Percentiles rank a stretch among this genome's conserved stretches.
Conservation (phyloP, 2,329 filamentous ascomycete species). For the Podosphaera leucotricha region DNA sequence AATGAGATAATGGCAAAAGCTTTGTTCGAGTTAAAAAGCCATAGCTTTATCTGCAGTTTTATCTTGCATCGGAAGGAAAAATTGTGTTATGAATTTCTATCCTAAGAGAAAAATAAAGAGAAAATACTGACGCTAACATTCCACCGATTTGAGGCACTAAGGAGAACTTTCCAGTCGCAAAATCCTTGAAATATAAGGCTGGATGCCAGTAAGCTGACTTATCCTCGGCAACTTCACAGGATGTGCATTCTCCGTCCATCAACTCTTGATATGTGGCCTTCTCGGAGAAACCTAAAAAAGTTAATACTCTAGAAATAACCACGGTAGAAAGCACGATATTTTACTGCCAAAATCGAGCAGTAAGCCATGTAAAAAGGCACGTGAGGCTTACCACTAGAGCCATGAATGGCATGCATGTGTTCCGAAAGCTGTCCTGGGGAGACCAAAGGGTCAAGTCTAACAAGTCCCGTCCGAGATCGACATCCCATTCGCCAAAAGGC, state of each 20-base stretch:
- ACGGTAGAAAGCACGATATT: no score
- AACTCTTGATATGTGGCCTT: constrained; percentile 34
- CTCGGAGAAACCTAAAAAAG: constrained; percentile 36
- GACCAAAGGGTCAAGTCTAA: constrained; percentile 57
- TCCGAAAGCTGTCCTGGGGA: constrained; percentile 31
- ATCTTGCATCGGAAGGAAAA: neutral
- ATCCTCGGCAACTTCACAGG: constrained; percentile 37
- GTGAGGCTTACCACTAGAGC: constrained; percentile 41
- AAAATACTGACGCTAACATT: constrained; percentile 51
- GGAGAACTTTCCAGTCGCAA: constrained; percentile 22
- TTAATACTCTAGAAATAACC: neutral
- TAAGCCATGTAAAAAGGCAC: neutral
- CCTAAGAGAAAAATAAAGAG: neutral
- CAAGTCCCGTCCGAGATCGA: constrained; percentile 42
- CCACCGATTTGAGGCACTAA: constrained; percentile 55
- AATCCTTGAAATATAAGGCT: constrained; percentile 24
- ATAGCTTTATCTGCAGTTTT: neutral
- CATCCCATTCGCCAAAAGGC: constrained; percentile 89
- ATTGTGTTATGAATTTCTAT: neutral
- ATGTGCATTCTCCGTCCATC: constrained; percentile 34
- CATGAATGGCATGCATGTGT: constrained; percentile 56
- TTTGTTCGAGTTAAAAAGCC: neutral
- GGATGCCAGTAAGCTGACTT: constrained; percentile 48
- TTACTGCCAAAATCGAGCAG: constrained; percentile 1
- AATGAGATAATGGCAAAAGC: neutral